A percentile compares a stretch with the other conserved stretches of the same genome.
Conservation (phyloP, 805 yeast species). For the Ogataea siamensis region DNA sequence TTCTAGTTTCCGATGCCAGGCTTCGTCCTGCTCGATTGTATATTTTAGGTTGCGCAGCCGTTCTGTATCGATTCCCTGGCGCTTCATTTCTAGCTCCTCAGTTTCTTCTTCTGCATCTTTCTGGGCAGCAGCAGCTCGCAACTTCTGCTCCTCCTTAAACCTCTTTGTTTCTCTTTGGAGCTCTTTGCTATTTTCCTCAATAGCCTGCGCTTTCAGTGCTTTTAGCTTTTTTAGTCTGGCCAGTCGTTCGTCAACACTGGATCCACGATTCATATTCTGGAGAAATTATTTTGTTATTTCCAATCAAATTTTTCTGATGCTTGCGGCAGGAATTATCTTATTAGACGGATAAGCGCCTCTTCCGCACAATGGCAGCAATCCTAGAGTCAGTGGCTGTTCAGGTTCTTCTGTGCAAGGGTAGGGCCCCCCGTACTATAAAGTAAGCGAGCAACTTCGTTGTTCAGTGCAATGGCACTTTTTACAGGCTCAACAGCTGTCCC, state of each 20-base stretch:
- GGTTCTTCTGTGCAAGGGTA: too few relatives aligned
- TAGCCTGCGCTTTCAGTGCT: constrained; percentile 29
- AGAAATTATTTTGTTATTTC: background rate
- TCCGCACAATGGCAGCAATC: too few relatives aligned
- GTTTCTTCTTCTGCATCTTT: constrained; percentile 39
- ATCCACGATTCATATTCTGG: background rate
- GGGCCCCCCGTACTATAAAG: too few relatives aligned
- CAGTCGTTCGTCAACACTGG: background rate
- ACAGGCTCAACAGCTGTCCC: too few relatives aligned
- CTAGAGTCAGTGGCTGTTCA: too few relatives aligned
- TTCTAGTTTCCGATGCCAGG: constrained; percentile 50
- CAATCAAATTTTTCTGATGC: background rate
- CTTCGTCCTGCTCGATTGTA: constrained; percentile 62
- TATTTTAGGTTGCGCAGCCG: constrained; percentile 50
- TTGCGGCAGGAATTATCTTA: too few relatives aligned
- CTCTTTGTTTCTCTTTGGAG: constrained; percentile 35
- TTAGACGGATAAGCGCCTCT: too few relatives aligned
- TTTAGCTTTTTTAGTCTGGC: constrained; percentile 1
- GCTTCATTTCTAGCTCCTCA: constrained; percentile 36
- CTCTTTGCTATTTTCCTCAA: constrained; percentile 35
- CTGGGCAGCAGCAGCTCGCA: constrained; percentile 30
- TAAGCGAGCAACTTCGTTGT: too few relatives aligned
- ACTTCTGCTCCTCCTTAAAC: constrained; percentile 8
- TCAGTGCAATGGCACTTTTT: too few relatives aligned
- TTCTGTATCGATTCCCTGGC: constrained; percentile 40